A percentile compares a stretch with the other conserved stretches of the same genome.
Conservation (phyloP, 805 yeast species). For the Candida pseudoglaebosa region DNA sequence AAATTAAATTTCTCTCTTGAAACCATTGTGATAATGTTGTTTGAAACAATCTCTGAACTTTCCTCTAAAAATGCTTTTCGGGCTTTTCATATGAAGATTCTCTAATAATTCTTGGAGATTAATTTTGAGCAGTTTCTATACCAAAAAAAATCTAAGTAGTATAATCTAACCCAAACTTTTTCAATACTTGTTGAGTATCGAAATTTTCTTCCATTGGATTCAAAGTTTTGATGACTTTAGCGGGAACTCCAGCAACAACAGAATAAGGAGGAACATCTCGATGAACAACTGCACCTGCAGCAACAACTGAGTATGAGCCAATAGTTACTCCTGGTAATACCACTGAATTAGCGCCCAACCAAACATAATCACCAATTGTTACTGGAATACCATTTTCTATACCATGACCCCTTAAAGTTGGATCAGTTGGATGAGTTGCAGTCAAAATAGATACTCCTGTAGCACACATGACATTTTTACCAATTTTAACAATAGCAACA, state of each 20-base stretch:
- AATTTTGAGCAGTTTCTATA: too few species aligned
- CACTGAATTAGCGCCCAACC: conserved; percentile 11
- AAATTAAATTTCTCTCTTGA: too few species aligned
- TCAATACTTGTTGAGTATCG: conserved; percentile 7
- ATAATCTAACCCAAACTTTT: conserved; percentile 10
- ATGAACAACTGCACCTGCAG: conserved; percentile 63
- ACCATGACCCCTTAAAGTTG: conserved; percentile 8
- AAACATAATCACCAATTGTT: conserved; percentile 11
- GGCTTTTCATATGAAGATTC: background rate
- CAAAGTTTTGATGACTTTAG: conserved; percentile 35
- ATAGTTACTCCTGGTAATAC: conserved; percentile 13
- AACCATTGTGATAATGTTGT: too few species aligned
- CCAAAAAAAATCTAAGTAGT: conserved; percentile 5
- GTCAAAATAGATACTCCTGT: conserved; percentile 11
- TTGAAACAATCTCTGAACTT: too few species aligned
- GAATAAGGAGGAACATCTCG: conserved; percentile 49
- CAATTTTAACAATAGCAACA: conserved; percentile 12
- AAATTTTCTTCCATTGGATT: conserved; percentile 9
- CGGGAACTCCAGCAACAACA: conserved; percentile 61
- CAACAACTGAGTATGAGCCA: conserved; percentile 46
- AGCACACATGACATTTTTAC: conserved; percentile 12
- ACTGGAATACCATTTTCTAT: conserved; percentile 12
- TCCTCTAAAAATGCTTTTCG: background rate
- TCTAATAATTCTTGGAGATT: too few species aligned
- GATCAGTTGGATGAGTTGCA: conserved; percentile 11